Conservation (phyloP, 805 yeast genomes). For the Zygotorulaspora sp. region DNA sequence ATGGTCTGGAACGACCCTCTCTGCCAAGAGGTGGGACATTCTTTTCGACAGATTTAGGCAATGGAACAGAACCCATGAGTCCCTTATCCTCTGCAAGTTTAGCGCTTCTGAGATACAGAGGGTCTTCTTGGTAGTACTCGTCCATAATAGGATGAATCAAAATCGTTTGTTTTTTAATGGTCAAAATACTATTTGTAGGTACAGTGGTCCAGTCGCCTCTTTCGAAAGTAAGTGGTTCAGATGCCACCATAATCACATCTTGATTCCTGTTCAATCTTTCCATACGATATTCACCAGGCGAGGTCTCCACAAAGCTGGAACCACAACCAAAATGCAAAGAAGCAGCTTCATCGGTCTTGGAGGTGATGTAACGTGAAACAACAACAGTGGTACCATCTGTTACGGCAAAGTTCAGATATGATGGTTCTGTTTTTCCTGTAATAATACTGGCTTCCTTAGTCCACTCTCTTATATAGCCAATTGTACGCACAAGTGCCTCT, state of each 20-base stretch:
- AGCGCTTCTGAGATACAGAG: constrained; percentile 63
- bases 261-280: constrained; percentile 89
- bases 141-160: constrained; percentile 86
- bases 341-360: constrained; percentile 92
- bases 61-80: constrained; percentile 85
- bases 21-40: constrained; percentile 76
- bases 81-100: constrained; percentile 88
- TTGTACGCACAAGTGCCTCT: constrained; percentile 66
- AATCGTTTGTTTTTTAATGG: constrained; percentile 81
- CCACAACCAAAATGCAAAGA: constrained; percentile 94
- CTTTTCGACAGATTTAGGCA: constrained; percentile 44
- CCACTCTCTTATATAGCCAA: constrained; percentile 75
- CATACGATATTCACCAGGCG: constrained; percentile 90
- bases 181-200: constrained; percentile 83
- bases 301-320: constrained; percentile 80
- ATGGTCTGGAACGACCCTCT: constrained; percentile 55
- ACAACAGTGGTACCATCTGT: constrained; percentile 89
- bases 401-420: constrained; percentile 86
- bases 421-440: constrained; percentile 54
- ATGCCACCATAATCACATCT: constrained; percentile 93
- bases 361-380: constrained; percentile 82
- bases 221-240: constrained; percentile 95
- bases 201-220: constrained; percentile 97
- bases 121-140: constrained; percentile 77
- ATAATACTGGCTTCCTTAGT: constrained; percentile 53